These are phyloP conservation scores for Jatropha multifida DNA, from an alignment of 441 rosid species.

Conservation along the genomic window DNA sequence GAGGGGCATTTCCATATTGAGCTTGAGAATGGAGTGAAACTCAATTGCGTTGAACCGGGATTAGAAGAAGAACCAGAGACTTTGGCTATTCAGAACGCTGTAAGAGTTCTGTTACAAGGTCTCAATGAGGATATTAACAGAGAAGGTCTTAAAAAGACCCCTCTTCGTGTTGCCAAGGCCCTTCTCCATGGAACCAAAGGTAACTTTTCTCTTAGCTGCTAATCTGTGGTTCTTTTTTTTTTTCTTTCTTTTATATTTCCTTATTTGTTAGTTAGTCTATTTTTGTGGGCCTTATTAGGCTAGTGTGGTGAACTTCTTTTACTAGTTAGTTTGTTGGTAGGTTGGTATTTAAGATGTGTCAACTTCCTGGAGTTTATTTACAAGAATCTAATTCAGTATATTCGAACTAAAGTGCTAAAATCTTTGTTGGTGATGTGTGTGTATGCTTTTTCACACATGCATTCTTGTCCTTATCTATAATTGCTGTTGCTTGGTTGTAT, in stretches of 20 bases:
- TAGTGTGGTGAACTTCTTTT: not conserved
- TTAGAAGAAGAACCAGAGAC: constrained; percentile 58
- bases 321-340: not conserved
- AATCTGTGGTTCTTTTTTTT: not conserved
- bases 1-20: constrained; percentile 61
- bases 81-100: constrained; percentile 72
- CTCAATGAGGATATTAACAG: constrained; percentile 78
- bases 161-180: constrained; percentile 94
- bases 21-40: constrained; percentile 57
- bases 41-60: constrained; percentile 43
- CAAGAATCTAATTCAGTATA: not conserved
- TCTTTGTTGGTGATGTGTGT: constrained; percentile 2
- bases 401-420: not conserved
- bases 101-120: constrained; percentile 72
- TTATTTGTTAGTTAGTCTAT: not conserved
- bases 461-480: not conserved
- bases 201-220: constrained; percentile 21
- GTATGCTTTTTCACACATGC: not conserved
- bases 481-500: not conserved
- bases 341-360: not conserved
- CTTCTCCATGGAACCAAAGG: constrained; percentile 86
- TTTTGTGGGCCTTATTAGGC: not conserved
- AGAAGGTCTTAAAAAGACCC: constrained; percentile 90
- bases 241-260: no score
- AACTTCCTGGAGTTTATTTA: not conserved